Percentiles rank a stretch among this genome's conserved stretches.
These are phyloP conservation scores for Termitomyces sp. DNA, from an alignment of 768 basidiomycete genomes.

Conservation along the genomic window DNA sequence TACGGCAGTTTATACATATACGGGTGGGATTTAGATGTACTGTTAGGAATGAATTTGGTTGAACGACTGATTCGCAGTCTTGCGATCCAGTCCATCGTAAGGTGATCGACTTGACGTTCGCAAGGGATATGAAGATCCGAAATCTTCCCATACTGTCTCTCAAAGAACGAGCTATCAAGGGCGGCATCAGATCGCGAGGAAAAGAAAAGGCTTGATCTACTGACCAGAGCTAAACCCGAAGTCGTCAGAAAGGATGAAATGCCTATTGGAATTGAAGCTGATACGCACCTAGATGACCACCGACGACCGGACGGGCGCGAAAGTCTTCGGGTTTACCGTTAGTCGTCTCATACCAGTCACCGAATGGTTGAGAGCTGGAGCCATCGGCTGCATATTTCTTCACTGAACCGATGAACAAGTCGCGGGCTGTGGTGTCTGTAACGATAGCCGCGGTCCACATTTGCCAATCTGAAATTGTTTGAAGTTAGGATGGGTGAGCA, in stretches of 20 bases:
- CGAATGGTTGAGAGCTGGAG: slow-evolving; percentile 33
- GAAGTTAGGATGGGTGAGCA: not conserved
- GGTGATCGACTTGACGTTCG: too few species aligned
- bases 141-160: not conserved
- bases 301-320: slow-evolving; percentile 55
- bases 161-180: not conserved
- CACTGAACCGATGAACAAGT: slow-evolving; percentile 49
- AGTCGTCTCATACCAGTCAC: slow-evolving; percentile 56
- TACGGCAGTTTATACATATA: too few species aligned
- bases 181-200: not conserved
- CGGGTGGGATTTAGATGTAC: too few species aligned
- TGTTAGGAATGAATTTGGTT: too few species aligned
- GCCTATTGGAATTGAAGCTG: not conserved
- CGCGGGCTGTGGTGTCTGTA: slow-evolving; percentile 39
- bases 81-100: too few species aligned
- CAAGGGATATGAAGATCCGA: too few species aligned
- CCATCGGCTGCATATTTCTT: slow-evolving; percentile 48
- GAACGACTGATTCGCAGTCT: too few species aligned
- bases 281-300: slow-evolving; percentile 45
- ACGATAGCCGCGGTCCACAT: slow-evolving; percentile 54
- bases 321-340: slow-evolving; percentile 46
- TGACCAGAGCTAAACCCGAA: slow-evolving; percentile 1
- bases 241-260: not conserved
- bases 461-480: slow-evolving; percentile 45
- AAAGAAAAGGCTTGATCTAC: not conserved